phyloP scores from a whole-genome alignment of 306 rosid species.

The Lathyrus tuberosus region DNA sequence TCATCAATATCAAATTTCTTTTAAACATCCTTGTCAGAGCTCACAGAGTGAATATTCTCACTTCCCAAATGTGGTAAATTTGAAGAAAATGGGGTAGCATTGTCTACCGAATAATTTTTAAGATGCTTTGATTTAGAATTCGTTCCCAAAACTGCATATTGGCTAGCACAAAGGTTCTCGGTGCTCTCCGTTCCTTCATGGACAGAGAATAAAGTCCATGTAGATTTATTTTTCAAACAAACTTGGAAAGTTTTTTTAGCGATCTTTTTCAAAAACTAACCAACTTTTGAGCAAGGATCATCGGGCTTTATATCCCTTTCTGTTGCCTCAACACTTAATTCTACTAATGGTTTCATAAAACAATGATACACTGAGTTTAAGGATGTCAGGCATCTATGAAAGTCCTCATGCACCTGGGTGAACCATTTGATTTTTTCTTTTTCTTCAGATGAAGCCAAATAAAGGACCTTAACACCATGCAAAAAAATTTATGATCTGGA shows the following conservation, averaged over 20 bases:
- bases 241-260: constrained; percentile 63
- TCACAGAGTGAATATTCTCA: constrained; percentile 47
- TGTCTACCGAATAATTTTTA: constrained; percentile 52
- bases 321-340: constrained; percentile 54
- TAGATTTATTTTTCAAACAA: constrained; percentile 66
- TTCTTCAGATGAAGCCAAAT: constrained; percentile 68
- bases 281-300: constrained; percentile 74
- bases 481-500: too few relatives aligned
- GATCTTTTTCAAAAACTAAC: constrained; percentile 64
- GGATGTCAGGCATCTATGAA: constrained; percentile 67
- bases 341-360: constrained; percentile 68
- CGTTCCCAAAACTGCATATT: constrained; percentile 55
- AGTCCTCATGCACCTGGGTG: constrained; percentile 67
- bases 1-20: constrained; percentile 74
- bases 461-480: constrained; percentile 98
- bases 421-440: constrained; percentile 62
- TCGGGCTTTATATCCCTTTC: constrained; percentile 63
- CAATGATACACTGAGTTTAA: constrained; percentile 69
- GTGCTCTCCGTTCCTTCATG: constrained; percentile 55
- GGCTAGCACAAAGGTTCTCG: constrained; percentile 55
- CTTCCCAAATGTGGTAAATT: constrained; percentile 49
- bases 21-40: constrained; percentile 51
- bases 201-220: constrained; percentile 48
- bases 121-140: constrained; percentile 48
- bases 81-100: constrained; percentile 42